Evolutionary conservation across 129 eudicot species (phyloP), one percentile per base, ranked within the genome.

Genomic region (Mikania micrantha): DNA sequence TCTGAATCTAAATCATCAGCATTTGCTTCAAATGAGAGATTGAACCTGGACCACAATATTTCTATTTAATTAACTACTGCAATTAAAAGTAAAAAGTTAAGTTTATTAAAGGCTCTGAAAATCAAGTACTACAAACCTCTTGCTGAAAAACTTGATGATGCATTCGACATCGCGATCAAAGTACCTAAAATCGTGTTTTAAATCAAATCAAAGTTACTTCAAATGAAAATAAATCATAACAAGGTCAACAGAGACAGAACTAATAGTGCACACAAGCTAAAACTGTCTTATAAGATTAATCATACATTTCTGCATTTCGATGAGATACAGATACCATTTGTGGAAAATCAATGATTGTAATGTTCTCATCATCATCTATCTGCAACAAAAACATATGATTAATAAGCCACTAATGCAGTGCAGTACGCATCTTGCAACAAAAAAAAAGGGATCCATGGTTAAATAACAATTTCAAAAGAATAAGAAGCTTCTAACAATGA

Each of bases 251-350:
- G 7, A 16, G 36, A 4, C 12, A 17, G 48, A 28, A 70, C 28
- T 49, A 15, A 39, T 11, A 11, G 56, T 21, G 19, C 34, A 48
- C 15, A 62, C 17, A 9, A 25, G 61, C 53, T 62, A 39, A 8
- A 48, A 67, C 27, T 3, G 36, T 62, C 32, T 74, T 74, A 28
- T 22, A 48, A 35, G 64, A 49, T 16, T 53, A 25, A 50, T 42
- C 88, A 54, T 83, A 93, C 98, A 88, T 88, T 74, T 88, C 77
- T 9, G 96, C 98, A 79, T 93, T 93, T 15, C 83, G 73, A 77
- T 93, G 98, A 79, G 95, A 80, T 36, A 93, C 90, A 4, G 98
- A 93, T 15, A 93, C 96, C 98, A 93, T 93, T 69, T 93, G 98
- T 0, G 98, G 98, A 54, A 93, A 93, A 81, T 93, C 98, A 24